Base-by-base conservation (phyloP, 306 rosid genomes). In the Fagus crenata region DNA sequence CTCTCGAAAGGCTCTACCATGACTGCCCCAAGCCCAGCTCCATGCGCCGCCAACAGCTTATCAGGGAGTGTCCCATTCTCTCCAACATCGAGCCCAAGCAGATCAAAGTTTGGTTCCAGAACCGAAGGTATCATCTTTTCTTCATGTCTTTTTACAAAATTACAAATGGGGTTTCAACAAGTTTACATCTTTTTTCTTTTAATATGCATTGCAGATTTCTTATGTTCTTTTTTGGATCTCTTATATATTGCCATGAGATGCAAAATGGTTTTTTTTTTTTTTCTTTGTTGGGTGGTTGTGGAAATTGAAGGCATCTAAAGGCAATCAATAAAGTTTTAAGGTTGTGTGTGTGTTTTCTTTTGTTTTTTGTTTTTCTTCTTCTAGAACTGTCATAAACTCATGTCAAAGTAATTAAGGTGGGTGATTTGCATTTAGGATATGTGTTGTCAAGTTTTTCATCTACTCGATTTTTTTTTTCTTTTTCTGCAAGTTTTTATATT, bases 21-120 rank as follows among this genome's bases (percentile, higher is more conserved):
- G 99, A 95, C 32, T 95, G 99, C 78, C 99, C 99, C 3, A 95
- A 95, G 78, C 99, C 99, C 40, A 95, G 90, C 61, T 95, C 99
- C 77, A 83, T 95, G 18, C 97, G 99, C 56, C 97, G 99, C 78
- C 99, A 92, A 53, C 99, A 95, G 77, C 93, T 95, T 46, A 92
- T 95, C 49, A 86, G 99, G 69, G 99, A 95, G 58, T 95, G 99
- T 55, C 96, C 99, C 42, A 95, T 95, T 82, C 99, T 95, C 80
- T 92, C 97, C 75, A 81, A 95, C 80, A 95, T 95, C 75, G 99
- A 95, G 76, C 93, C 97, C 7, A 95, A 92, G 71, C 99, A 95
- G 97, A 89, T 95, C 97, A 95, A 95, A 78, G 99, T 95, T 80
- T 95, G 99, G 99, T 95, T 95, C 76, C 99, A 95, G 72, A 95